A percentile compares a stretch with the other conserved stretches of the same genome.
phyloP scores from a whole-genome alignment of 148 eudicot genomes.

The Diospyros kaki region DNA sequence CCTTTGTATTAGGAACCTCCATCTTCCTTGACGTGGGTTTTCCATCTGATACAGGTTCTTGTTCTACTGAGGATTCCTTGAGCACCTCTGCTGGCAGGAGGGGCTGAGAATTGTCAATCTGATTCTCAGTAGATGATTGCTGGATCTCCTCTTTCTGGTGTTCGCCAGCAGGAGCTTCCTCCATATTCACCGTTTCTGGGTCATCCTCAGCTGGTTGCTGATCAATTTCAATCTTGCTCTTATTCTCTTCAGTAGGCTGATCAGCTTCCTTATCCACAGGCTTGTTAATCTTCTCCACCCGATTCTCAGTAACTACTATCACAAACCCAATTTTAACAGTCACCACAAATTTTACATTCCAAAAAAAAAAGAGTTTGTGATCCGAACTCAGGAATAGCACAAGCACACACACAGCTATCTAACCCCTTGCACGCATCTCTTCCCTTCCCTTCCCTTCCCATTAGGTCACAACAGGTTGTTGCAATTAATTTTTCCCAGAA shows the following conservation, averaged over 20 bases:
- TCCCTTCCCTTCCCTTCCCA: background rate
- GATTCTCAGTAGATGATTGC: constrained; percentile 19
- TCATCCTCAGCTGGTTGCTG: constrained; percentile 25
- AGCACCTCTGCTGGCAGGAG: constrained; percentile 25
- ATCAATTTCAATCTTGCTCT: constrained; percentile 19
- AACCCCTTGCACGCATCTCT: background rate
- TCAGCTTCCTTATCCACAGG: constrained; percentile 20
- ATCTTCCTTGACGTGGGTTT: constrained; percentile 47
- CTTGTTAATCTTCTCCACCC: constrained; percentile 35
- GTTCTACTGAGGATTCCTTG: constrained; percentile 23
- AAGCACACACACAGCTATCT: background rate
- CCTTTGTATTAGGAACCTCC: constrained; percentile 93
- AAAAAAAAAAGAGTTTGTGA: background rate
- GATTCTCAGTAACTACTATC: constrained; percentile 38
- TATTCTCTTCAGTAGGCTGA: constrained; percentile 18
- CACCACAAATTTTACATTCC: background rate
- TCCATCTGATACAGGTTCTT: constrained; percentile 29
- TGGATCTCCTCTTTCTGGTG: constrained; percentile 18
- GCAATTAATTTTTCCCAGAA: background rate
- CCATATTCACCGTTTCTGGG: constrained; percentile 17
- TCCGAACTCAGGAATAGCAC: background rate
- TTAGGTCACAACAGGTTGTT: background rate
- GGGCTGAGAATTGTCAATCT: constrained; percentile 23
- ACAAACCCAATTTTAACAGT: background rate
- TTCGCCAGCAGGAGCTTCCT: constrained; percentile 25